Evolutionary conservation across 73 alveolate genomes (phyloP).

Genomic region (Blepharisma japonicum): DNA sequence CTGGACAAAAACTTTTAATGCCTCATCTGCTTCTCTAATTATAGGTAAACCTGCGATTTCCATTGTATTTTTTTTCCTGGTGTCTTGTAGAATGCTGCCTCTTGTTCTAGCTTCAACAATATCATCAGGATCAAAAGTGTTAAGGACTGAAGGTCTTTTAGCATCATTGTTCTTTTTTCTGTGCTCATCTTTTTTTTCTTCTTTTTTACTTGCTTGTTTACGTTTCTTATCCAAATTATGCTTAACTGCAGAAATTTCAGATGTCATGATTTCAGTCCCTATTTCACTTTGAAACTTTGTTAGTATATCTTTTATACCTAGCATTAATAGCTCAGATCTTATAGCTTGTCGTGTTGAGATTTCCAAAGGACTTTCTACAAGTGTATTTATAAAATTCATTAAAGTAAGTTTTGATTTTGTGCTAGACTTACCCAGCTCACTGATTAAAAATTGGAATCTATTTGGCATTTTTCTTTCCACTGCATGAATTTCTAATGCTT

Average conservation of each 20-base stretch:
- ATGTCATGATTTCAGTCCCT: neutral
- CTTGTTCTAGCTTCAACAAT: neutral
- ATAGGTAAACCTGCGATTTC: neutral
- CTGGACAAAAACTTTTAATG: neutral
- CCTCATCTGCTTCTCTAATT: conserved; percentile 9
- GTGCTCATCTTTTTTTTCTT: conserved; percentile 26
- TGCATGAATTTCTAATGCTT: conserved; percentile 10
- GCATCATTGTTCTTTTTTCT: neutral
- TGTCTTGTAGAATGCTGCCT: neutral
- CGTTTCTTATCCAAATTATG: neutral
- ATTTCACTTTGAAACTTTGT: neutral
- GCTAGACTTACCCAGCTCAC: neutral
- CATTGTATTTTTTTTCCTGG: neutral
- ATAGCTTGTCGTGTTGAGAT: neutral
- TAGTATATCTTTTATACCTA: neutral
- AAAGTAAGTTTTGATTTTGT: neutral
- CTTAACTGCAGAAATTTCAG: neutral
- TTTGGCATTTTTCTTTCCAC: neutral
- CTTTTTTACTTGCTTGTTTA: neutral
- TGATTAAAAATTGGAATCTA: neutral
- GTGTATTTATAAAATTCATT: conserved; percentile 1
- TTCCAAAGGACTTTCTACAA: conserved; percentile 5
- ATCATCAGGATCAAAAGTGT: conserved; percentile 12
- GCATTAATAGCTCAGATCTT: neutral
- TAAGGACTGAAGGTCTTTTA: neutral